Evolutionary conservation across 2,329 filamentous ascomycete species (phyloP), one percentile per base, ranked within the genome.

Genomic region (Sporothrix globosa): DNA sequence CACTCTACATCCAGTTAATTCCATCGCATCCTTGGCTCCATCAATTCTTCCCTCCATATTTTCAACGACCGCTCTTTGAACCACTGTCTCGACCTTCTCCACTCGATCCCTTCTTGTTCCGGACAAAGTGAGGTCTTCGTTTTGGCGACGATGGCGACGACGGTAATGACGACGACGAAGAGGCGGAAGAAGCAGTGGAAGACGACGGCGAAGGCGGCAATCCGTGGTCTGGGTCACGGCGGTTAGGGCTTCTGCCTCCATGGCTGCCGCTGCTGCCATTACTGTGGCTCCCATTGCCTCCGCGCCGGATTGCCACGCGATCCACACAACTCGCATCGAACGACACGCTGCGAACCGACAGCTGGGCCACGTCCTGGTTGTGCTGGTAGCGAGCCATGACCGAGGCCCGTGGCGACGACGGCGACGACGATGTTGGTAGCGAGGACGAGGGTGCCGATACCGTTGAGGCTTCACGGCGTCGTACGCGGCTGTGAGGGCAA

Each of bases 101-200:
- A n/a, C 54, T 17, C 4, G 66, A 66, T 1, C 39, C 9, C 6
- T 67, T 69, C 4, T 63, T 56, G 41, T 30, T 52, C 19, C 50
- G 53, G 0, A 34, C 14, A 14, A 54, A 69, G 14, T 58, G 44
- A 3, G 71, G 24, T 3, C 58, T 54, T 21, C 58, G 34, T 21
- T 69, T 44, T 4, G 70, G 41, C 0, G 68, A 48, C 3, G 65
- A 58, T 11, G 39, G 65, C 1, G 68, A 39, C 2, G 65, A 41
- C 3, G 68, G 63, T 1, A 68, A 54, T 7, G 46, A 66, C 1
- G 68, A 39, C 4, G 56, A 30, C 4, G 68, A 67, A 3, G 71
- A 67, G 9, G 68, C 63, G 2, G 71, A 67, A 10, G 61, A 60
- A 3, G 70, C 39, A 19, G 71, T 67, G 5, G 71, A 53, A 3